These are phyloP conservation scores for Singerocomus inundabilis DNA, from an alignment of 1,284 basidiomycete genomes.

Conservation along the genomic window DNA sequence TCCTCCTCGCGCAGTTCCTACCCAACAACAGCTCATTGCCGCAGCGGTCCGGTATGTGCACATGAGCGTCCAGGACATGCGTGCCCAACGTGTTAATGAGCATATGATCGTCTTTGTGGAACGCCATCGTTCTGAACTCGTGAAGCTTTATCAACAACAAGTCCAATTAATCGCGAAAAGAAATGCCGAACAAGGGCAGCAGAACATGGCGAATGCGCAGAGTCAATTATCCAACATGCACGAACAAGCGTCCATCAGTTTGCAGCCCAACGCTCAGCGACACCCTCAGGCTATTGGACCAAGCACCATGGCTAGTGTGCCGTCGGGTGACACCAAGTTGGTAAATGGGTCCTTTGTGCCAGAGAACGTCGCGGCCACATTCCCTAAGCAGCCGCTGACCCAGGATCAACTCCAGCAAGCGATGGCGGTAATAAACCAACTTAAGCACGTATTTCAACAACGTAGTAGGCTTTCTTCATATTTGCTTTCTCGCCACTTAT, in stretches of 20 bases:
- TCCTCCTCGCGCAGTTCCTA: slow-evolving; percentile 5
- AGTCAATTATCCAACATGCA: slow-evolving; percentile 17
- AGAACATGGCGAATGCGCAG: slow-evolving; percentile 21
- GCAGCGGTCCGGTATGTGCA: slow-evolving; percentile 39
- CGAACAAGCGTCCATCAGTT: slow-evolving; percentile 21
- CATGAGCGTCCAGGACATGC: slow-evolving; percentile 49
- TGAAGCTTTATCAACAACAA: slow-evolving; percentile 27
- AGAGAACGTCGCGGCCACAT: slow-evolving; percentile 10
- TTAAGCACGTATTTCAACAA: slow-evolving; percentile 34
- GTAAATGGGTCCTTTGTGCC: slow-evolving; percentile 13
- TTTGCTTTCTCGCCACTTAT: slow-evolving; percentile 17
- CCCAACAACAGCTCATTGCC: slow-evolving; percentile 24
- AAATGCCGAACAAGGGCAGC: slow-evolving; percentile 28
- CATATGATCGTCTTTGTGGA: slow-evolving; percentile 58
- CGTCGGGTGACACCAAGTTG: slow-evolving; percentile 24
- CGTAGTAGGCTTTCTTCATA: slow-evolving; percentile 32
- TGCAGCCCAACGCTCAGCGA: slow-evolving; percentile 23
- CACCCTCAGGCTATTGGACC: slow-evolving; percentile 13
- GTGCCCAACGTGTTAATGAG: slow-evolving; percentile 48
- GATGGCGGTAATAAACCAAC: slow-evolving; percentile 29
- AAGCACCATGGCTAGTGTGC: slow-evolving; percentile 15
- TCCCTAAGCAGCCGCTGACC: slow-evolving; percentile 23
- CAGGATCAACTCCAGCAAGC: slow-evolving; percentile 35
- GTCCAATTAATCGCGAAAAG: slow-evolving; percentile 23
- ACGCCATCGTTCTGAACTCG: slow-evolving; percentile 41